Percentiles rank a stretch among this genome's conserved stretches.
phyloP scores from a whole-genome alignment of 2,329 filamentous ascomycete genomes.

The Mollisiaceae sp. region DNA sequence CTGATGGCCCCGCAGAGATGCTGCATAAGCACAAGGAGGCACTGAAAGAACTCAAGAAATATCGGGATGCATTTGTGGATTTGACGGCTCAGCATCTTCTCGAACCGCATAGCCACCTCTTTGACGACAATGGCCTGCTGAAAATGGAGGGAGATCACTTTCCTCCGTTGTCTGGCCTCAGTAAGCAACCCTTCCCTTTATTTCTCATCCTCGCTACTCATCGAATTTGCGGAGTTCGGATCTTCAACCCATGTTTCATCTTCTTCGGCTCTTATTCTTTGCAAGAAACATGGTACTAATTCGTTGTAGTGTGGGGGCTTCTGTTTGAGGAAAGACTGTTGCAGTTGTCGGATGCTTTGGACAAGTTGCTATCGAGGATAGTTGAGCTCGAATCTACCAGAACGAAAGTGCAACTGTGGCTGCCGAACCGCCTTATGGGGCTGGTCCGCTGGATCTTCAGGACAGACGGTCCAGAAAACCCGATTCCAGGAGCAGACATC shows the following conservation, averaged over 20 bases:
- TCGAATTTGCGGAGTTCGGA: too few species aligned
- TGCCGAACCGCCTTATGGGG: not conserved
- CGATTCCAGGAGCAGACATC: not conserved
- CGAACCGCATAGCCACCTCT: not conserved
- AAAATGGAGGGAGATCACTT: not conserved
- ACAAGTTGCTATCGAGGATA: not conserved
- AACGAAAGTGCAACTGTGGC: not conserved
- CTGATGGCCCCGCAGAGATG: not conserved
- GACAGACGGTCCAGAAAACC: not conserved
- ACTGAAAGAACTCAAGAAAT: not conserved
- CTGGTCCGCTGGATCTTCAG: not conserved
- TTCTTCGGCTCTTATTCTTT: too few species aligned
- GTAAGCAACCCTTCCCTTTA: too few species aligned
- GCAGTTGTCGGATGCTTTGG: not conserved
- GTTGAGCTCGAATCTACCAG: not conserved
- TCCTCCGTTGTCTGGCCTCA: not conserved
- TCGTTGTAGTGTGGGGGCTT: constrained; percentile 1
- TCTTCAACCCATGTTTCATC: too few species aligned
- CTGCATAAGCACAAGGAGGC: not conserved
- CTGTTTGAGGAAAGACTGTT: not conserved
- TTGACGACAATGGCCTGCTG: not conserved
- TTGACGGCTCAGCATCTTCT: not conserved
- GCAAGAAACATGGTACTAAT: too few species aligned
- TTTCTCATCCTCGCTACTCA: too few species aligned
- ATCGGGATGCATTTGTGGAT: not conserved